Conservation (phyloP, 306 rosid genomes). For the Citrullus amarus region DNA sequence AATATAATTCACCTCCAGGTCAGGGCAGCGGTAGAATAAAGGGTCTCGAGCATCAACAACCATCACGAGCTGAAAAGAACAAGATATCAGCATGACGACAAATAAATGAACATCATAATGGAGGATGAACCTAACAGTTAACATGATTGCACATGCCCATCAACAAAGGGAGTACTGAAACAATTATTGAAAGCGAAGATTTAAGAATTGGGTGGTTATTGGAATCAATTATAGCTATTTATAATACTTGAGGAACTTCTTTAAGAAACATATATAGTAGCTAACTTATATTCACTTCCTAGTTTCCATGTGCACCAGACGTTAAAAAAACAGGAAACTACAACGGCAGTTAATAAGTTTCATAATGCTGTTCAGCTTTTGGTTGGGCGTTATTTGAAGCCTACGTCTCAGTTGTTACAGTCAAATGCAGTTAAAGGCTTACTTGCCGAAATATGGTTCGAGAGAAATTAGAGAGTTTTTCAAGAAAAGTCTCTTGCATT, state of each 20-base stretch:
- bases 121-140: background rate
- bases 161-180: background rate
- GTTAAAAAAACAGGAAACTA: background rate
- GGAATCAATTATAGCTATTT: background rate
- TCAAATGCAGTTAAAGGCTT: too few relatives aligned
- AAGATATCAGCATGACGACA: background rate
- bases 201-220: background rate
- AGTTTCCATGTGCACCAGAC: background rate
- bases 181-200: background rate
- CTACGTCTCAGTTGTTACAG: too few relatives aligned
- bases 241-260: background rate
- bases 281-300: background rate
- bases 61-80: slow-evolving; percentile 72
- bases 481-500: too few relatives aligned
- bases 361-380: background rate
- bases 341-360: background rate
- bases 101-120: background rate
- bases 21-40: slow-evolving; percentile 88
- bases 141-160: background rate
- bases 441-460: too few relatives aligned
- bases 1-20: slow-evolving; percentile 70
- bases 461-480: too few relatives aligned
- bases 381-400: too few relatives aligned
- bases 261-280: background rate
- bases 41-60: slow-evolving; percentile 94